These are phyloP conservation scores for Ilyonectria sp. DNA, from an alignment of 2,329 filamentous ascomycete genomes.

Conservation along the genomic window DNA sequence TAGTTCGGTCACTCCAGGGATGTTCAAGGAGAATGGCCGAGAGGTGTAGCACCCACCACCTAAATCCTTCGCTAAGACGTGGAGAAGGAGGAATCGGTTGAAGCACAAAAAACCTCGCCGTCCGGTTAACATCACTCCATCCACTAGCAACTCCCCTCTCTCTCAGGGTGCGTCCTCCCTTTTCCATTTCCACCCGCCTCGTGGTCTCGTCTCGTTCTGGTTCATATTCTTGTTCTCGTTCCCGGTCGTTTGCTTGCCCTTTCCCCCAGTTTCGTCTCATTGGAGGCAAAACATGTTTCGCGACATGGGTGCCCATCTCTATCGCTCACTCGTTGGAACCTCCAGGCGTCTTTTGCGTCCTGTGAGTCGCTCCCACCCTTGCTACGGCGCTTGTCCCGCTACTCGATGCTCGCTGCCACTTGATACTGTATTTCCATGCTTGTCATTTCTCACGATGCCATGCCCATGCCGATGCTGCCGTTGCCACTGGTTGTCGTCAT, in stretches of 20 bases:
- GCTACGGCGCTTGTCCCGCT: not conserved
- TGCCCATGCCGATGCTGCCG: conserved; percentile 5
- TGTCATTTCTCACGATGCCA: conserved; percentile 4
- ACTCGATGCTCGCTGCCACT: conserved; percentile 31
- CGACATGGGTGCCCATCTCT: conserved; percentile 1
- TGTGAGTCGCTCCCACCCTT: conserved; percentile 37
- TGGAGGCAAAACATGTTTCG: not conserved
- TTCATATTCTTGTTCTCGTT: not conserved
- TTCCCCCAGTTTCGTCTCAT: not conserved
- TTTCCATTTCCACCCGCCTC: not conserved
- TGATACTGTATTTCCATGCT: conserved; percentile 32
- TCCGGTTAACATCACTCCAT: not conserved
- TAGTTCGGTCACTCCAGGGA: too few relatives aligned
- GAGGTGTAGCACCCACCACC: too few relatives aligned
- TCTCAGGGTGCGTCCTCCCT: not conserved
- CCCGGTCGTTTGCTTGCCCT: not conserved
- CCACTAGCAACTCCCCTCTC: not conserved
- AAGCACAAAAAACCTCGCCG: conserved; percentile 4
- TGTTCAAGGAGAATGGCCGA: too few relatives aligned
- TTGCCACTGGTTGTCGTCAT: conserved; percentile 1
- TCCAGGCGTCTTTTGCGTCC: conserved; percentile 26
- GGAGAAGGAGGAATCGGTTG: not conserved
- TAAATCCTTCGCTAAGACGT: too few relatives aligned
- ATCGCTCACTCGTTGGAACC: not conserved
- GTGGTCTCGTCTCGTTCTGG: conserved; percentile 7